Conservation (phyloP, 2,329 filamentous ascomycete species). For the Fusarium drepaniforme region DNA sequence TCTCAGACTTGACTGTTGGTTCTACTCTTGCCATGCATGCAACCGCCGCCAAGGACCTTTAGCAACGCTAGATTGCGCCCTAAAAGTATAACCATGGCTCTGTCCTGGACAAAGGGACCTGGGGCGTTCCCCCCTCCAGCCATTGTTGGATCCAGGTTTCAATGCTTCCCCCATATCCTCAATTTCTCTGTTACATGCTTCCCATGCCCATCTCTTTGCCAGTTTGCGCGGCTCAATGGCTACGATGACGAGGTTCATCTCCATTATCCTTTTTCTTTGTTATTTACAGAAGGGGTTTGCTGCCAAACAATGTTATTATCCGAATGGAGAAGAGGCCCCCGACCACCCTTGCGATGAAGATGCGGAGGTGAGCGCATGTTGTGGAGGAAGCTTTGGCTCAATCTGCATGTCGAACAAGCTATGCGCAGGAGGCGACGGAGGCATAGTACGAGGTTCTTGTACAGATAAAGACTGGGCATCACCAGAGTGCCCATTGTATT, state of each 20-base stretch:
- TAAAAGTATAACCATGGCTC: not conserved
- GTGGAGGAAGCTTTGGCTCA: conserved; percentile 30
- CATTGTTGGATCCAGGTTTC: not conserved
- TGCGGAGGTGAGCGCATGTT: conserved; percentile 37
- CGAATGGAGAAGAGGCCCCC: conserved; percentile 24
- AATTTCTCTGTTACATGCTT: not conserved
- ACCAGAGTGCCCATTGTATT: conserved; percentile 32
- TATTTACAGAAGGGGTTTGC: not conserved
- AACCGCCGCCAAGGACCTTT: not conserved
- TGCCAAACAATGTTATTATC: conserved; percentile 35
- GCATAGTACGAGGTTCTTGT: conserved; percentile 39
- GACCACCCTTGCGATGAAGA: conserved; percentile 36
- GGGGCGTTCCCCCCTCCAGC: not conserved
- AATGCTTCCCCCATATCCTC: not conserved
- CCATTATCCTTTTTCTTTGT: no score
- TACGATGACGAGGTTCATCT: no score
- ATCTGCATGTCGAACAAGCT: conserved; percentile 40
- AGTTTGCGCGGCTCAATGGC: no score
- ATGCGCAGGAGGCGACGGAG: conserved; percentile 33
- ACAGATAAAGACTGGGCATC: conserved; percentile 40
- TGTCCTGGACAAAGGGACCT: not conserved
- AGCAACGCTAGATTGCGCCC: not conserved
- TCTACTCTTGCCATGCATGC: not conserved
- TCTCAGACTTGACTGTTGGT: not conserved
- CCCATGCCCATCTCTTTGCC: not conserved